Conservation (phyloP, 129 eudicot genomes). For the Oenanthe sinensis region DNA sequence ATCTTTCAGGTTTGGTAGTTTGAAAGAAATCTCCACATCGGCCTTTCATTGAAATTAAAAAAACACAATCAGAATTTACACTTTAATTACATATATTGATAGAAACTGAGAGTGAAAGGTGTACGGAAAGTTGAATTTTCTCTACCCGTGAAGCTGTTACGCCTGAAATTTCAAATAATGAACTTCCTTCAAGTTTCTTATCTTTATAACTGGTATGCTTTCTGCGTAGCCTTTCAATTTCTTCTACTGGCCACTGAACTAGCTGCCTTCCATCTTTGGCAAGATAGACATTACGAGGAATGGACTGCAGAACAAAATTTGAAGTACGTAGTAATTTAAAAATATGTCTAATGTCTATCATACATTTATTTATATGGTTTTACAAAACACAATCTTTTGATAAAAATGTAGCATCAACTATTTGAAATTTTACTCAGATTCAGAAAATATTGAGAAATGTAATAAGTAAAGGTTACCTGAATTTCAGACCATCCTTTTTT, state of each 20-base stretch:
- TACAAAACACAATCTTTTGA: not conserved
- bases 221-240: slow-evolving; percentile 40
- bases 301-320: slow-evolving; percentile 27
- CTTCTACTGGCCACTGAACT: slow-evolving; percentile 61
- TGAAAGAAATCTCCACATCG: slow-evolving; percentile 52
- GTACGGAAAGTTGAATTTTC: not conserved
- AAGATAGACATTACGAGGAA: slow-evolving; percentile 52
- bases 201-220: slow-evolving; percentile 17
- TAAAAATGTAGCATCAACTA: not conserved
- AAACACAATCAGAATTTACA: not conserved
- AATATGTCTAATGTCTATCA: not conserved
- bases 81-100: not conserved
- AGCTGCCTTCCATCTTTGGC: slow-evolving; percentile 44
- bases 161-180: slow-evolving; percentile 34
- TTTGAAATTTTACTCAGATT: not conserved
- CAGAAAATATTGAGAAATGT: not conserved
- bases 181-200: slow-evolving; percentile 35
- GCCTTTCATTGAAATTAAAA: slow-evolving; percentile 29
- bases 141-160: slow-evolving; percentile 59
- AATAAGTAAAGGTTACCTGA: slow-evolving; percentile 34
- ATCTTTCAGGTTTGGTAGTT: slow-evolving; percentile 30
- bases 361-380: not conserved
- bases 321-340: not conserved
- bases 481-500: slow-evolving; percentile 62
- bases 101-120: not conserved